Evolutionary conservation across 208 protist genomes (phyloP).

Genomic region (Acanthamoeba royreba): DNA sequence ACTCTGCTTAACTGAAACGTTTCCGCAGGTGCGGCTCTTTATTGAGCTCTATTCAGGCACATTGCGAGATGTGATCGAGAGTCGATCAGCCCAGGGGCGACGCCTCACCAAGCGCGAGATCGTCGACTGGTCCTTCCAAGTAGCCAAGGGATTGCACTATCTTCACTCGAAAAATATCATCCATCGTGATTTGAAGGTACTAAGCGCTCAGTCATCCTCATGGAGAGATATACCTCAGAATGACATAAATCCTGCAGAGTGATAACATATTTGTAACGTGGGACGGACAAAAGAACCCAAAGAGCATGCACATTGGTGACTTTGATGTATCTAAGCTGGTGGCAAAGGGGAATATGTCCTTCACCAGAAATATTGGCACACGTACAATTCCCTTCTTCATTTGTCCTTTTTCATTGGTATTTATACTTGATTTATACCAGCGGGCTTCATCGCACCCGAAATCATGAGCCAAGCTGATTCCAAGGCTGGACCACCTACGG

Average conservation of each 20-base stretch:
- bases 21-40: neutral
- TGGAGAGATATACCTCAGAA: neutral
- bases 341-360: neutral
- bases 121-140: neutral
- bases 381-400: neutral
- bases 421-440: neutral
- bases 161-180: neutral
- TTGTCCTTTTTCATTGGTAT: neutral
- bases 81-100: neutral
- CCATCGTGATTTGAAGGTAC: neutral
- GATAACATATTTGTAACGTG: neutral
- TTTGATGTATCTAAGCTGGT: neutral
- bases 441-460: neutral
- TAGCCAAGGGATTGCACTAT: neutral
- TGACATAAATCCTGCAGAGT: neutral
- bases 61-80: neutral
- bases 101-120: neutral
- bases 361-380: neutral
- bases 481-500: neutral
- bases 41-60: slow-evolving; percentile 12
- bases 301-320: neutral
- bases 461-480: neutral
- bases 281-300: neutral
- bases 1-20: neutral
- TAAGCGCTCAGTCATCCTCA: neutral